Conservation (phyloP, 2,329 filamentous ascomycete species). For the Fusarium oxysporum region DNA sequence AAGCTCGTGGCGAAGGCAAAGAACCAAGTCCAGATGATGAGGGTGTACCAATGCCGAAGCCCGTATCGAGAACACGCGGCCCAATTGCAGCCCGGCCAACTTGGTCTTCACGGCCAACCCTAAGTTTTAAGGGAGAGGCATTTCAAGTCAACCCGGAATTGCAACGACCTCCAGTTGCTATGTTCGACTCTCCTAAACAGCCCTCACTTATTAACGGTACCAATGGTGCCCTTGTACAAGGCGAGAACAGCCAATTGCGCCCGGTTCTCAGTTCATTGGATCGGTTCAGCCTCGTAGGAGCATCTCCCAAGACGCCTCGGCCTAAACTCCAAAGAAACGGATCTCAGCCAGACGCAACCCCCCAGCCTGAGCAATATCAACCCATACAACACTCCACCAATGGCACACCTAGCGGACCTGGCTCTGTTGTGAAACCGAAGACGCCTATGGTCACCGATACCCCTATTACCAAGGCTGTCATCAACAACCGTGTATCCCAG, state of each 20-base stretch:
- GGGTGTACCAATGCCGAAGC: slow-evolving; percentile 1
- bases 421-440: slow-evolving; percentile 4
- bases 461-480: slow-evolving; percentile 25
- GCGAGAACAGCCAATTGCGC: slow-evolving; percentile 33
- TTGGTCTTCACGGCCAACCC: slow-evolving; percentile 35
- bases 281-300: slow-evolving; percentile 16
- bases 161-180: slow-evolving; percentile 37
- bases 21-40: slow-evolving; percentile 1
- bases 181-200: slow-evolving; percentile 31
- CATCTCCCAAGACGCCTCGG: slow-evolving; percentile 21
- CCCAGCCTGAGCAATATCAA: not conserved
- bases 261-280: slow-evolving; percentile 35
- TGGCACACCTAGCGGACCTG: not conserved
- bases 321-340: slow-evolving; percentile 19
- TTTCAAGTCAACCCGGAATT: slow-evolving; percentile 40
- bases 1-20: not conserved
- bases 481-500: slow-evolving; percentile 38
- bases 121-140: slow-evolving; percentile 37
- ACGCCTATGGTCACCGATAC: slow-evolving; percentile 23
- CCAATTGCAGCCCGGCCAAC: slow-evolving; percentile 31
- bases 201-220: slow-evolving; percentile 13
- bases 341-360: not conserved
- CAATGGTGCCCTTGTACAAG: slow-evolving; percentile 40
- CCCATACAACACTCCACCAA: not conserved
- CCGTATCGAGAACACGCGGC: slow-evolving; percentile 23